A percentile compares a stretch with the other conserved stretches of the same genome.
Conservation (phyloP, 805 yeast species). For the Sugiyamaella floridensis region DNA sequence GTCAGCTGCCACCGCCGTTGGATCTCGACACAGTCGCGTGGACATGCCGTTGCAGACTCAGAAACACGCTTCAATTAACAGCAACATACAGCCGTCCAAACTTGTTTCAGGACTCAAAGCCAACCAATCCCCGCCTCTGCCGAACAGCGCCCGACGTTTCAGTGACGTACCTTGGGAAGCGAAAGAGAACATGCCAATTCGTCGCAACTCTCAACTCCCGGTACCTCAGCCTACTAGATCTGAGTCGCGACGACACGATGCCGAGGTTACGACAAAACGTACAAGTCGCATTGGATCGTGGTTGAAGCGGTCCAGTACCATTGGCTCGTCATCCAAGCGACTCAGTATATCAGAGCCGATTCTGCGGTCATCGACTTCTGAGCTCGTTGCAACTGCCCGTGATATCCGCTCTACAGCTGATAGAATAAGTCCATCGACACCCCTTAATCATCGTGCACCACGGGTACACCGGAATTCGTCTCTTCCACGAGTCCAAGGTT, state of each 20-base stretch:
- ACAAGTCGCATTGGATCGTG: conserved; percentile 7
- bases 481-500: neutral
- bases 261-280: neutral
- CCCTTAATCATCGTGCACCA: neutral
- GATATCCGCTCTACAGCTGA: neutral
- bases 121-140: neutral
- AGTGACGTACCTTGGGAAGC: neutral
- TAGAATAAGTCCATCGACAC: neutral
- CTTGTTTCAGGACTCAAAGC: neutral
- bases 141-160: neutral
- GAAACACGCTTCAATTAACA: neutral
- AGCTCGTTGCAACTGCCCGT: conserved; percentile 11
- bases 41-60: neutral
- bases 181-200: neutral
- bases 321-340: neutral
- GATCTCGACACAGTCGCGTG: neutral
- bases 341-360: conserved; percentile 21
- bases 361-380: conserved; percentile 21
- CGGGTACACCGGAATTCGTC: neutral
- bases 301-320: conserved; percentile 7
- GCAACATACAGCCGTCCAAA: neutral
- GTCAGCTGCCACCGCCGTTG: neutral
- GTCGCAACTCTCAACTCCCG: neutral
- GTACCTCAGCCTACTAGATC: neutral
- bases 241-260: neutral